These are phyloP conservation scores for Globisporangium nagaii DNA, from an alignment of 352 stramenopile genomes.

Conservation along the genomic window DNA sequence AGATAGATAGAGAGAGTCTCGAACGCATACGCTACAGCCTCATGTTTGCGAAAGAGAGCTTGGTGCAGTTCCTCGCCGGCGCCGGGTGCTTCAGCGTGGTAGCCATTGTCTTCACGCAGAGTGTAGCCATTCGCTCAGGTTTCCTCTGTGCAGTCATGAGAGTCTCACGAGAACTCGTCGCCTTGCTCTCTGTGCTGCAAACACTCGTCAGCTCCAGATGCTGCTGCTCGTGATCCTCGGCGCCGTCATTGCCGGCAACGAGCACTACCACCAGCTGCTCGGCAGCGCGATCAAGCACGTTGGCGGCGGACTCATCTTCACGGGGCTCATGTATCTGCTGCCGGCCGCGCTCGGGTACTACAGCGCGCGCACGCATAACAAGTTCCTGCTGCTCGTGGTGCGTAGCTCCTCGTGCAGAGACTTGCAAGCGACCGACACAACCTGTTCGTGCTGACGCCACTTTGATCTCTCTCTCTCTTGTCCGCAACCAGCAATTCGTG, in stretches of 20 bases:
- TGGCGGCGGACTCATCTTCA: slow-evolving; percentile 65
- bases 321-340: slow-evolving; percentile 48
- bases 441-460: no score
- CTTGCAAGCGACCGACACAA: no score
- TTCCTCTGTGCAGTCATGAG: no score
- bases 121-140: no score
- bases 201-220: slow-evolving; percentile 33
- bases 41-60: slow-evolving; percentile 61
- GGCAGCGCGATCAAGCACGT: slow-evolving; percentile 44
- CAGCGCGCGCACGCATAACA: slow-evolving; percentile 64
- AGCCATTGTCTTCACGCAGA: background rate
- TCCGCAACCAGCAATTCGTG: slow-evolving; percentile 47
- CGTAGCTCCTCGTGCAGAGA: slow-evolving; percentile 37
- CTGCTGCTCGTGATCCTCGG: slow-evolving; percentile 48
- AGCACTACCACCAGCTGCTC: slow-evolving; percentile 61
- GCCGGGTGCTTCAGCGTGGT: slow-evolving; percentile 60
- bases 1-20: no score
- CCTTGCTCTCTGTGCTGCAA: background rate
- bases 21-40: no score
- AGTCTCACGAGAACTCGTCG: background rate
- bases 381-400: slow-evolving; percentile 63
- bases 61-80: slow-evolving; percentile 54
- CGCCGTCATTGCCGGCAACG: slow-evolving; percentile 35
- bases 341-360: slow-evolving; percentile 36
- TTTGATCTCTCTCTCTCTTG: no score